Conservation (phyloP, 495 filamentous ascomycete genomes). For the Entonaema liquescens region DNA sequence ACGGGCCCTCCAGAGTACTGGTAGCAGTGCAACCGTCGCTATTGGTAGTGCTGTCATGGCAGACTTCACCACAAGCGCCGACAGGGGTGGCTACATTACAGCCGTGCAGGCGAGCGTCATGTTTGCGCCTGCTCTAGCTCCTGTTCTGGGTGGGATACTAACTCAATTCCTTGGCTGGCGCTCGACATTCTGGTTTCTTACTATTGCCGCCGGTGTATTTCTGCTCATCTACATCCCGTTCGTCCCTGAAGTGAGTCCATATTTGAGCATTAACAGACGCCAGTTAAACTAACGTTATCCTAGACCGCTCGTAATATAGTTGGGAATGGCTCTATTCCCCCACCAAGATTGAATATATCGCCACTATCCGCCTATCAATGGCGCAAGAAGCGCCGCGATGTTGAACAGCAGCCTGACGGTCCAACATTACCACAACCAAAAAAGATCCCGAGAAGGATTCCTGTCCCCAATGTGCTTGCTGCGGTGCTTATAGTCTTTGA, state of each 20-base stretch:
- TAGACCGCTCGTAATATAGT: constrained; percentile 12
- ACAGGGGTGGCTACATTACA: constrained; percentile 60
- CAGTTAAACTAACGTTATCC: neutral
- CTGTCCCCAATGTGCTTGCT: constrained; percentile 1
- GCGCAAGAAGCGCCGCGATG: neutral
- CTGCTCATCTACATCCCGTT: constrained; percentile 2
- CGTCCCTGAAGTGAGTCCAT: neutral
- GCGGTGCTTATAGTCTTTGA: constrained; percentile 4
- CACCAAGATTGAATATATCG: neutral
- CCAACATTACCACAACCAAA: neutral
- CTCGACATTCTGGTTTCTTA: constrained; percentile 61
- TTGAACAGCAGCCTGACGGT: neutral
- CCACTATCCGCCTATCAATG: neutral
- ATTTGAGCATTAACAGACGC: neutral
- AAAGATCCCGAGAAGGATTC: constrained; percentile 2
- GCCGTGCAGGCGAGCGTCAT: constrained; percentile 35
- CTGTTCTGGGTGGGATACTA: constrained; percentile 58
- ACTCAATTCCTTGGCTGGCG: constrained; percentile 56
- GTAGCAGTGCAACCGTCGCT: constrained; percentile 53
- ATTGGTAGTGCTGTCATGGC: constrained; percentile 60
- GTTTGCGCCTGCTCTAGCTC: constrained; percentile 55
- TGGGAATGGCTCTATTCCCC: constrained; percentile 8
- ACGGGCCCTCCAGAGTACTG: constrained; percentile 63
- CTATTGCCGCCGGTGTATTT: constrained; percentile 40
- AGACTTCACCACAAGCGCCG: constrained; percentile 58